Percentiles rank a stretch among this genome's conserved stretches.
These are phyloP conservation scores for Pythium utonaiense DNA, from an alignment of 352 stramenopile species.

Conservation along the genomic window DNA sequence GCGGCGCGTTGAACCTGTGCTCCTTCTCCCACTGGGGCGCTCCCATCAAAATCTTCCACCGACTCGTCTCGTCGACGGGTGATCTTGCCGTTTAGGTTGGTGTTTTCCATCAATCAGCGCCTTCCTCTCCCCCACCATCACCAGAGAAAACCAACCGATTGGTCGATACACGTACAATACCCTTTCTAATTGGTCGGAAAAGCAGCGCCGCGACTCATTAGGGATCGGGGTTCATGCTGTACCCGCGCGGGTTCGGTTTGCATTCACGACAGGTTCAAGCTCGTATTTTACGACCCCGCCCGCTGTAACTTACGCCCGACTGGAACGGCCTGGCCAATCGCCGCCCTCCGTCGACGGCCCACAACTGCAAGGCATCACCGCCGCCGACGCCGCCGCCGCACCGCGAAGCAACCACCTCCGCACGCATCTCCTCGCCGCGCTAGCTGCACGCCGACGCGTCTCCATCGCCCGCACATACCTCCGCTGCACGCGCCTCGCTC, in stretches of 20 bases:
- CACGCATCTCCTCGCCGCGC: neutral
- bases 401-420: too few species aligned
- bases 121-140: neutral
- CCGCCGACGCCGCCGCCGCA: too few species aligned
- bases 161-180: neutral
- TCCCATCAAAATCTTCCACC: slow-evolving; percentile 6
- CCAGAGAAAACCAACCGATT: neutral
- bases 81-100: neutral
- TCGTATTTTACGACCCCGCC: slow-evolving; percentile 22
- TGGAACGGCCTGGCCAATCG: slow-evolving; percentile 18
- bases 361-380: slow-evolving; percentile 21
- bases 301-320: slow-evolving; percentile 15
- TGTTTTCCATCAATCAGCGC: neutral
- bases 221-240: neutral
- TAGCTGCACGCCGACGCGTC: slow-evolving; percentile 1
- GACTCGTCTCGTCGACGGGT: slow-evolving; percentile 9
- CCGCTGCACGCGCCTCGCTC: neutral
- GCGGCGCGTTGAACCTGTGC: neutral
- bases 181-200: neutral
- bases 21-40: neutral
- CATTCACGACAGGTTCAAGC: slow-evolving; percentile 27
- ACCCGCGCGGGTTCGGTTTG: slow-evolving; percentile 28
- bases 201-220: neutral
- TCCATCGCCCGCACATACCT: neutral
- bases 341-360: slow-evolving; percentile 7